Base-by-base conservation (phyloP, 148 eudicot species). In the Amaranthus hypochondriacus region DNA sequence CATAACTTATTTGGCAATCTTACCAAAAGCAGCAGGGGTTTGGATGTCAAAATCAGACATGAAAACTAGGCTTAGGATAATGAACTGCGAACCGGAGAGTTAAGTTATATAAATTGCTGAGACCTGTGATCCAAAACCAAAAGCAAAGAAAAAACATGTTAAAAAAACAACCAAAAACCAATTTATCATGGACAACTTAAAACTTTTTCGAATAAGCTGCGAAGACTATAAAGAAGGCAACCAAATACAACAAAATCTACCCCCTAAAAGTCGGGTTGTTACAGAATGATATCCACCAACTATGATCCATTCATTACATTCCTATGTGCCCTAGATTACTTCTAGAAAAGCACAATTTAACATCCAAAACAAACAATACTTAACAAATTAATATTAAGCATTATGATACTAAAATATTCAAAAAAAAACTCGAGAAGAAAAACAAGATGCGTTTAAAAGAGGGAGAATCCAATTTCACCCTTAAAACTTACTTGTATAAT, bases 21-120 rank as follows among this genome's bases (percentile, higher is more conserved):
- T 75, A 88, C 92, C 92, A 79, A 77, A 88, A 71, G 92, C 77
- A 71, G 88, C 80, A 14, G 92, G 92, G 73, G 79, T 73, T 75
- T 86, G 89, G 81, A 74, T 48, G 86, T 87, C 85, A 70, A 89
- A 83, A 49, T 89, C 90, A 82, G 85, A 88, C 88, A 84, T 89
- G 88, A 87, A 74, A 82, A 81, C 80, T 78, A 72, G 80, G 85
- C 78, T 81, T 77, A 50, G 21, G 71, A 65, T 48, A 55, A 76
- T 73, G 54, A 67, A 78, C 59, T 6, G 69, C 66, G 56, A 52
- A 65, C 85, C 81, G 11, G 54, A 56, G 48, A 63, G 48, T 18
- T 59, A 56, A 73, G 75, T 79, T 78, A 66, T 28, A 8, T 68
- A 63, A 66, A 73, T 56, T 77, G 79, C 80, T 82, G 83, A 87